Percentiles rank a stretch among this genome's conserved stretches.
Conservation (phyloP, 2,329 filamentous ascomycete species). For the Rosellinia necatrix region DNA sequence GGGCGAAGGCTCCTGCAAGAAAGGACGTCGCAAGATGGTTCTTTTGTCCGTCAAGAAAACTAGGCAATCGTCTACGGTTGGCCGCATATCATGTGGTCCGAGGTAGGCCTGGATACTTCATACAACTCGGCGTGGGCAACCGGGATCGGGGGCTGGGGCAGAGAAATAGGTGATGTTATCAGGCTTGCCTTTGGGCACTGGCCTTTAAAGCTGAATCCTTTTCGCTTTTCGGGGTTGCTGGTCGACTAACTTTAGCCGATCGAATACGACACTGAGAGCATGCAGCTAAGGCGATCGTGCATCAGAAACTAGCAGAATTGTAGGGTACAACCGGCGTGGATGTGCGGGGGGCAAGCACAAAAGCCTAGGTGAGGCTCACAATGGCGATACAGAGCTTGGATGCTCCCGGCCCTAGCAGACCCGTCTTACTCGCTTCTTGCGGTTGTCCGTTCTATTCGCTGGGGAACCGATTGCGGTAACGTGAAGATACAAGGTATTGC, state of each 20-base stretch:
- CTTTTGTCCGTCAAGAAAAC: constrained; percentile 13
- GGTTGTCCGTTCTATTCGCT: constrained; percentile 4
- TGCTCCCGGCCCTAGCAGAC: constrained; percentile 16
- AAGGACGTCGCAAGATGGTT: too few relatives aligned
- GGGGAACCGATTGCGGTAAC: constrained; percentile 18
- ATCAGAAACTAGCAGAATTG: constrained; percentile 8
- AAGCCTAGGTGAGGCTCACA: constrained; percentile 13
- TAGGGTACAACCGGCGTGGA: constrained; percentile 3
- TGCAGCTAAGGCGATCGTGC: constrained; percentile 16
- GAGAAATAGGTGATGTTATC: constrained; percentile 1
- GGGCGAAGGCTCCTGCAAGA: too few relatives aligned
- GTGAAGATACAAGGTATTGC: constrained; percentile 9
- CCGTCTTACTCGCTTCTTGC: constrained; percentile 25
- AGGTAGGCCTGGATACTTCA: constrained; percentile 7
- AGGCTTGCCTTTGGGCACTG: constrained; percentile 2
- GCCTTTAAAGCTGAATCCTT: constrained; percentile 4
- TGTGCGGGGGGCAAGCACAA: constrained; percentile 24
- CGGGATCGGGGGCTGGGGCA: background rate
- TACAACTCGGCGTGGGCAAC: constrained; percentile 3
- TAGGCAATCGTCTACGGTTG: constrained; percentile 9
- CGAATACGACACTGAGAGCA: constrained; percentile 3
- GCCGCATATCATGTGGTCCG: constrained; percentile 16
- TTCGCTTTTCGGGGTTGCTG: constrained; percentile 14
- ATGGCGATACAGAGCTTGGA: constrained; percentile 5
- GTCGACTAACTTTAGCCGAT: constrained; percentile 4